Evolutionary conservation across 345 rosid species (phyloP), one percentile per base, ranked within the genome.

Genomic region (Salix purpurea): DNA sequence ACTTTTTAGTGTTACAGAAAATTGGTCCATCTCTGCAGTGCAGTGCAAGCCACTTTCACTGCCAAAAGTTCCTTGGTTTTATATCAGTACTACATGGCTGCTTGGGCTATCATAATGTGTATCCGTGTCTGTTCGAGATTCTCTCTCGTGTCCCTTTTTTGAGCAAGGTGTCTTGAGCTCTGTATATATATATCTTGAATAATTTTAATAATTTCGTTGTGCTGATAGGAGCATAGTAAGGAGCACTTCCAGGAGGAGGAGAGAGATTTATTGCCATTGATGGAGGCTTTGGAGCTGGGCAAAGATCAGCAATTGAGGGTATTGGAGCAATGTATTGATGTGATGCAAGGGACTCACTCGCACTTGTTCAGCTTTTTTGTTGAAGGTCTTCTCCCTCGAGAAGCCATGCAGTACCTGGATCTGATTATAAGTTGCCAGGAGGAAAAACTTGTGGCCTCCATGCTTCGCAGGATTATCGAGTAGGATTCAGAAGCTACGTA

Each of bases 201-300:
- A 19, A 18, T 18, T 62, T 50, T 40, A 11, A 6, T 10, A 11
- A 28, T 10, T 62, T 0, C 24, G 6, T 4, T 28, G 37, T 65
- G 44, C 5, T 67, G 19, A 67, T 73, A 91, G 96, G 75, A 75
- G 46, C 89, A 80, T 73, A 86, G 88, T 70, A 87, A 87, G 64
- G 75, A 81, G 67, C 96, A 90, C 82, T 91, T 90, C 74, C 84
- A 84, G 62, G 89, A 86, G 75, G 96, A 91, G 80, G 94, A 91
- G 77, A 84, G 82, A 69, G 84, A 88, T 66, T 65, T 91, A 6
- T 30, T 91, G 52, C 96, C 94, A 19, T 79, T 90, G 86, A 72
- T 91, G 77, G 92, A 85, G 79, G 94, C 92, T 3, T 77, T 89
- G 26, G 96, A 87, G 67, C 81, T 87, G 74, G 88, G 90, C 69